phyloP scores from a whole-genome alignment of 1,284 basidiomycete species.

The Clitocybe nebularis region DNA sequence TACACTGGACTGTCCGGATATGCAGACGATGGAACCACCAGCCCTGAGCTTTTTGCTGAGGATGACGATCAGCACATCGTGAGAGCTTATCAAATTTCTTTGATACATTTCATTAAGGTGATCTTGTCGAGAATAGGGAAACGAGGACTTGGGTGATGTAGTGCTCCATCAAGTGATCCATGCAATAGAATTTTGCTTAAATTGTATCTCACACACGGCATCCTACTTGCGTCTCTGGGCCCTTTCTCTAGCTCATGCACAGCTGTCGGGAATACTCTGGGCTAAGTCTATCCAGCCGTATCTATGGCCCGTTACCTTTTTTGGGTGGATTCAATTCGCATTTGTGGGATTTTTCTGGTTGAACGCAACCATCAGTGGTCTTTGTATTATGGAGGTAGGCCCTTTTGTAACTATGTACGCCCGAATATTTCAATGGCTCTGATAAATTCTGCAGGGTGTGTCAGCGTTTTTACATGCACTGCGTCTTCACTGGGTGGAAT shows the following conservation, averaged over 20 bases:
- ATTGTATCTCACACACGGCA: conserved; percentile 98
- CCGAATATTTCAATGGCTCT: conserved; percentile 8
- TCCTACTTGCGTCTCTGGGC: conserved; percentile 99
- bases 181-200: conserved; percentile 97
- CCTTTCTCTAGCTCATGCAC: conserved; percentile 95
- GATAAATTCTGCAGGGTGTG: conserved; percentile 57
- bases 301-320: conserved; percentile 53
- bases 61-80: too few relatives aligned
- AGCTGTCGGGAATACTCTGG: conserved; percentile 95
- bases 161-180: conserved; percentile 97
- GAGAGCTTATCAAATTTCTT: too few relatives aligned
- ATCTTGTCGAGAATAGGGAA: conserved; percentile 40
- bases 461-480: conserved; percentile 96
- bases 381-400: conserved; percentile 92
- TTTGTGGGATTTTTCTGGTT: conserved; percentile 83
- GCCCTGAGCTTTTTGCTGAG: too few relatives aligned
- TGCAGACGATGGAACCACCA: conserved; percentile 59
- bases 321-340: conserved; percentile 58
- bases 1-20: conserved; percentile 65
- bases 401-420: conserved; percentile 10
- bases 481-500: conserved; percentile 97
- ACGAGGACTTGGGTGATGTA: conserved; percentile 91
- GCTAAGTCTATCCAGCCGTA: conserved; percentile 71
- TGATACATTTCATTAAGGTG: conserved; percentile 24
- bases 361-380: conserved; percentile 65